Base-by-base conservation (phyloP, 176 grass and related monocot genomes). In the Avena atlantica region DNA sequence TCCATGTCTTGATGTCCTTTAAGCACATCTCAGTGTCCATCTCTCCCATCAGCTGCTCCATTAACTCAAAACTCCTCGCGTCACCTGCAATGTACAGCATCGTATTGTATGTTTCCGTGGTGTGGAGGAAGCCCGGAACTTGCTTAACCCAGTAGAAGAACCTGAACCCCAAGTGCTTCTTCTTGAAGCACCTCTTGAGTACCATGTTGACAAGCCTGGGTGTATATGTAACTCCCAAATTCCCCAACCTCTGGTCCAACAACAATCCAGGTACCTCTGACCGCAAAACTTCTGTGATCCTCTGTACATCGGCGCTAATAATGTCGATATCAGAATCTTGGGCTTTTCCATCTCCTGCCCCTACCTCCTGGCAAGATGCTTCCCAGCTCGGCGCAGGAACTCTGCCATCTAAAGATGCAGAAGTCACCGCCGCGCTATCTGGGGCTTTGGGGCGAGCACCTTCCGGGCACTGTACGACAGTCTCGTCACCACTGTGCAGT, bases 1-100 rank as follows among this genome's bases (percentile, higher is more conserved):
- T 94, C 90, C 92, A 94, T 74, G 95, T 94, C 85, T 89, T 94
- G 87, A 92, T 78, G 81, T 92, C 84, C 80, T 89, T 92, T 19
- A 40, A 69, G 55, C 90, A 92, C 84, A 83, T 74, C 12, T 89
- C 84, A 63, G 50, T 76, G 12, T 94, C 92, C 95, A 97, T 97
- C 81, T 92, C 90, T 36, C 25, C 62, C 53, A 88, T 6, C 68
- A 97, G 82, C 27, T 70, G 70, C 88, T 97, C 88, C 88, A 97
- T 81, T 66, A 67, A 85, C 78, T 53, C 84, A 20, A 92, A 78
- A 10, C 76, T 82, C 45, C 70, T 87, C 0, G 77, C 48, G 67
- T 97, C 95, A 31, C 92, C 90, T 14, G 87, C 65, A 51, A 94
- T 94, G 53, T 91, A 94, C 64, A 92, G 63, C 84, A 92, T 92